Evolutionary conservation across 2,329 filamentous ascomycete genomes (phyloP).

Genomic region (Cladosporium sp.): DNA sequence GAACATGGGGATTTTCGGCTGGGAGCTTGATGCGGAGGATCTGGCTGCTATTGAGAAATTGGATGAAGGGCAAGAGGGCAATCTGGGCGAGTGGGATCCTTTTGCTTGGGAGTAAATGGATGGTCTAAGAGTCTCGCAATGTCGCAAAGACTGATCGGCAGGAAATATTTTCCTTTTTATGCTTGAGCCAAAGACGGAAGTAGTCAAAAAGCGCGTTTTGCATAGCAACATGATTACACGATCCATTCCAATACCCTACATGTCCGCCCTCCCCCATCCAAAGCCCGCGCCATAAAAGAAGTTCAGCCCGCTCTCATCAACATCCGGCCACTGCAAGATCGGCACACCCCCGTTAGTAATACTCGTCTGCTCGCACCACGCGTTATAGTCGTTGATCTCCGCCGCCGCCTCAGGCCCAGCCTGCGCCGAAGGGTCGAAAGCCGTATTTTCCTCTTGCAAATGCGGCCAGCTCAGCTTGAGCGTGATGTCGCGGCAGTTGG

Average conservation of each 20-base stretch:
- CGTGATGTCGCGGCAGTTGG: slow-evolving; percentile 6
- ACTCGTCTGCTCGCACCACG: slow-evolving; percentile 9
- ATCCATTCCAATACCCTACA: background rate
- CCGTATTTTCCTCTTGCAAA: background rate
- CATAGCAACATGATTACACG: background rate
- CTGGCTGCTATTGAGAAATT: slow-evolving; percentile 30
- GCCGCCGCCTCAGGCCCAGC: background rate
- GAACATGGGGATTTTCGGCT: slow-evolving; percentile 33
- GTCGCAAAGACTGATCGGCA: too few relatives aligned
- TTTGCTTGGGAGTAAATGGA: slow-evolving; percentile 12
- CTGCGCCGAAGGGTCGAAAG: background rate
- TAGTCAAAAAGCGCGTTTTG: too few relatives aligned
- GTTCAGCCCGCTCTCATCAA: slow-evolving; percentile 6
- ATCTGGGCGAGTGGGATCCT: slow-evolving; percentile 17
- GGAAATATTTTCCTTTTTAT: too few relatives aligned
- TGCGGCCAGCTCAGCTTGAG: slow-evolving; percentile 7
- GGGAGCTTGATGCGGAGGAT: slow-evolving; percentile 31
- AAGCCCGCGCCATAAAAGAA: slow-evolving; percentile 9
- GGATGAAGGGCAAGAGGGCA: slow-evolving; percentile 22
- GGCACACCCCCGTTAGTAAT: background rate
- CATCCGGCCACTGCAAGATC: slow-evolving; percentile 7
- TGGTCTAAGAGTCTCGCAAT: too few relatives aligned
- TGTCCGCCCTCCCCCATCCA: slow-evolving; percentile 1
- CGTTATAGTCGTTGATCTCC: slow-evolving; percentile 7
- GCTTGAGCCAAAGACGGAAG: too few relatives aligned